These are phyloP conservation scores for Russula emetica DNA, from an alignment of 768 basidiomycete genomes.

Conservation along the genomic window DNA sequence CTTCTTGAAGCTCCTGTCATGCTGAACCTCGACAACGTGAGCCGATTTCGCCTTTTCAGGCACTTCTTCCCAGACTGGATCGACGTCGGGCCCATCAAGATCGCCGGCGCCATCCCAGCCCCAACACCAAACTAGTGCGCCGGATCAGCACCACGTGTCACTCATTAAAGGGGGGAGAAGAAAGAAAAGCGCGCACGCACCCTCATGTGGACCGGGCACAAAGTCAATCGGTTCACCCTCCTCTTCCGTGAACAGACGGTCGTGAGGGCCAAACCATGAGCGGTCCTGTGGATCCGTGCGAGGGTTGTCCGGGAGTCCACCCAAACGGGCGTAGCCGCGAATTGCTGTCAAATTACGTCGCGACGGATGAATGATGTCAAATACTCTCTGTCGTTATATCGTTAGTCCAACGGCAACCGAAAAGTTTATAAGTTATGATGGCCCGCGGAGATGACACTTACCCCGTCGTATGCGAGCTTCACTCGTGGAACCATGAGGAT, in stretches of 20 bases:
- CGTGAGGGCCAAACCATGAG: constrained; percentile 97
- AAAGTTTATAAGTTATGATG: not conserved
- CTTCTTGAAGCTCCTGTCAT: constrained; percentile 45
- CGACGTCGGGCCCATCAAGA: constrained; percentile 94
- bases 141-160: not conserved
- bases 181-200: constrained; percentile 44
- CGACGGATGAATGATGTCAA: constrained; percentile 87
- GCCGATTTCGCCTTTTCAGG: constrained; percentile 54
- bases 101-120: constrained; percentile 99
- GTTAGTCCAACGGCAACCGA: not conserved
- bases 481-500: constrained; percentile 98
- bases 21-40: constrained; percentile 65
- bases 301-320: constrained; percentile 95
- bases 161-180: not conserved
- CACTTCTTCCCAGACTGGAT: constrained; percentile 93
- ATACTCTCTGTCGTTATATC: constrained; percentile 63
- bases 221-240: constrained; percentile 78
- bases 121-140: constrained; percentile 90
- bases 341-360: constrained; percentile 94
- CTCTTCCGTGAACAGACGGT: constrained; percentile 86
- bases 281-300: constrained; percentile 96
- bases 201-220: constrained; percentile 75
- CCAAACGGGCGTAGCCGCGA: constrained; percentile 87
- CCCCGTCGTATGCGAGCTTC: constrained; percentile 91
- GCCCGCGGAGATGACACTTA: constrained; percentile 34